A percentile compares a stretch with the other conserved stretches of the same genome.
Evolutionary conservation across 345 rosid genomes (phyloP).

Genomic region (Citrus inodora): DNA sequence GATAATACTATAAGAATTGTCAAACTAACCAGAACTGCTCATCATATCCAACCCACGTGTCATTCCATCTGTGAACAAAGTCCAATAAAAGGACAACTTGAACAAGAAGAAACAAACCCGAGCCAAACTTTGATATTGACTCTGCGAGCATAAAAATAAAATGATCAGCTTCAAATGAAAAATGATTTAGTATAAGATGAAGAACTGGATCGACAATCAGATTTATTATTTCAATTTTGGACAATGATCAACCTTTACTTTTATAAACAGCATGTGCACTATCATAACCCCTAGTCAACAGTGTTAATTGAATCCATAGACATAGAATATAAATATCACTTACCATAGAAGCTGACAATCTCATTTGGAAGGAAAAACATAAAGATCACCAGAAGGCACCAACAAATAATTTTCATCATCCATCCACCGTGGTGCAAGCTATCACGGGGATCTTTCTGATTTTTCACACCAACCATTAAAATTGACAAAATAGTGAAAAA

Average conservation of each 20-base stretch:
- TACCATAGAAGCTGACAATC: slow-evolving; percentile 85
- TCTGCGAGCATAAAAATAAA: slow-evolving; percentile 41
- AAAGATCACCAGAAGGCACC: slow-evolving; percentile 85
- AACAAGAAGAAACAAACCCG: slow-evolving; percentile 93
- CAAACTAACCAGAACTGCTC: slow-evolving; percentile 95
- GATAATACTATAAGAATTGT: background rate
- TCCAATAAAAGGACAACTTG: slow-evolving; percentile 99
- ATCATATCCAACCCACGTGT: slow-evolving; percentile 93
- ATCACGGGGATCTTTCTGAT: slow-evolving; percentile 96
- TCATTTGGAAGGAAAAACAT: slow-evolving; percentile 98
- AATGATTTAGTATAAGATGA: background rate
- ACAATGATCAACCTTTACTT: background rate
- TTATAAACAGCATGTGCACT: background rate
- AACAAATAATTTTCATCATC: slow-evolving; percentile 91
- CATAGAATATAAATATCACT: slow-evolving; percentile 2
- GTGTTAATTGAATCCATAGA: background rate
- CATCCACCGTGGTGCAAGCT: slow-evolving; percentile 97
- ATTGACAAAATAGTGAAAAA: slow-evolving; percentile 77
- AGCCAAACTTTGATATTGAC: slow-evolving; percentile 86
- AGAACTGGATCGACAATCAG: background rate
- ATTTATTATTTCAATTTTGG: background rate
- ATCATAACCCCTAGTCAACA: background rate
- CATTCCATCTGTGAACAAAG: slow-evolving; percentile 99
- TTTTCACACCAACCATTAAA: slow-evolving; percentile 90
- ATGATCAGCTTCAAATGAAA: background rate